Evolutionary conservation across 441 rosid species (phyloP).

Genomic region (Brassica hybrid): DNA sequence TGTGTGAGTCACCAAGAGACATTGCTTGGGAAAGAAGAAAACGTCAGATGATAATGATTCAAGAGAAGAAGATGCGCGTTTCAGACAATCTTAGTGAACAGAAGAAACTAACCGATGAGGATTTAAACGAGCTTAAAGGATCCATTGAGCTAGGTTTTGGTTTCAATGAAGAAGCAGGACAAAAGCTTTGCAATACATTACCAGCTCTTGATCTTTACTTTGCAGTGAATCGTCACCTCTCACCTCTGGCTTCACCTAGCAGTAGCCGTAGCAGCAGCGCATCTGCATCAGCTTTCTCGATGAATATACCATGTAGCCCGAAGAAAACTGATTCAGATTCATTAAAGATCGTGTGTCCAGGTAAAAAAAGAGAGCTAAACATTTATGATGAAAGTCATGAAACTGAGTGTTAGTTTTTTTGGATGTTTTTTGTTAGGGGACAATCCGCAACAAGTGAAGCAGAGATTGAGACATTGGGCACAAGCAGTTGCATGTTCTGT

Average conservation of each 20-base stretch:
- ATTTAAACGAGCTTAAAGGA: constrained; percentile 82
- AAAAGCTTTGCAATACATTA: constrained; percentile 67
- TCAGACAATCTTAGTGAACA: constrained; percentile 28
- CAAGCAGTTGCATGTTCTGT: constrained; percentile 81
- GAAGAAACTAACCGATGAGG: constrained; percentile 73
- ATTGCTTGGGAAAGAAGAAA: constrained; percentile 85
- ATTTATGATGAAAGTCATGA: neutral
- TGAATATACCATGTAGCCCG: constrained; percentile 61
- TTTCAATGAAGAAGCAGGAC: constrained; percentile 78
- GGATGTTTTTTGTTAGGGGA: constrained; percentile 56
- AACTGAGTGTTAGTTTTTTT: neutral
- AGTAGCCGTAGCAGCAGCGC: constrained; percentile 43
- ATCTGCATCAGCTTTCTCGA: constrained; percentile 44
- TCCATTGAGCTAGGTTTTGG: constrained; percentile 93
- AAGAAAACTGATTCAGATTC: constrained; percentile 56
- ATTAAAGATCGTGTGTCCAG: constrained; percentile 79
- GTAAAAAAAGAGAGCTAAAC: constrained; percentile 37
- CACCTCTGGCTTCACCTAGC: constrained; percentile 74
- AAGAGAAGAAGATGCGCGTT: constrained; percentile 46
- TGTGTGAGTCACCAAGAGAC: constrained; percentile 78
- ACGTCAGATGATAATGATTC: constrained; percentile 58
- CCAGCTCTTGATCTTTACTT: constrained; percentile 94
- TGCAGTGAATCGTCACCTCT: constrained; percentile 77
- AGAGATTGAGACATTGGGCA: constrained; percentile 90
- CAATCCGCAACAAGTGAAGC: constrained; percentile 79